A percentile compares a stretch with the other conserved stretches of the same genome.
These are phyloP conservation scores for Cordyceps javanica DNA, from an alignment of 2,329 filamentous ascomycete genomes.

Conservation along the genomic window DNA sequence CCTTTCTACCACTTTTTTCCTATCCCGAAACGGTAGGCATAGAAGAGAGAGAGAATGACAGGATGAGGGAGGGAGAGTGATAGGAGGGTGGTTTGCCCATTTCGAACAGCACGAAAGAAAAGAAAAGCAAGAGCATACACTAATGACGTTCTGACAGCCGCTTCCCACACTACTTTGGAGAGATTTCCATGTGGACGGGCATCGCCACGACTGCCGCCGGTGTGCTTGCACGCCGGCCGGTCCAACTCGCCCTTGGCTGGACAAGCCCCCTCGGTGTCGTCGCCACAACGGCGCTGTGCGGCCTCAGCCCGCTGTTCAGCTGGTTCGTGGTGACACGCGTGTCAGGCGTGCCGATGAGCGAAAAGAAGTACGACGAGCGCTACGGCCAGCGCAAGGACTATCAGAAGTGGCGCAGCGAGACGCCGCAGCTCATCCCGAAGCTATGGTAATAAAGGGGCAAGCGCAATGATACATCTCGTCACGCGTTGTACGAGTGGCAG, in stretches of 20 bases:
- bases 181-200: conserved; percentile 62
- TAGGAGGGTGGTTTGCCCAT: too few relatives aligned
- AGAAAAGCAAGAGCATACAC: neutral
- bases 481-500: too few relatives aligned
- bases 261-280: conserved; percentile 32
- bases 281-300: conserved; percentile 38
- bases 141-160: conserved; percentile 27
- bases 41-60: too few relatives aligned
- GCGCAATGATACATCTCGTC: too few relatives aligned
- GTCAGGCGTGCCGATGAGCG: conserved; percentile 58
- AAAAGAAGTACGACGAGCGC: conserved; percentile 61
- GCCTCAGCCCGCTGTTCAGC: conserved; percentile 57
- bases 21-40: too few relatives aligned
- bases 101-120: neutral
- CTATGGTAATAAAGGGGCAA: too few relatives aligned
- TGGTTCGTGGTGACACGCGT: conserved; percentile 58
- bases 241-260: conserved; percentile 52
- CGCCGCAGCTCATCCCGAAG: conserved; percentile 59
- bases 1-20: neutral
- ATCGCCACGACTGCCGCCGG: conserved; percentile 55
- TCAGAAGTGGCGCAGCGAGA: conserved; percentile 60
- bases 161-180: conserved; percentile 70
- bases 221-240: conserved; percentile 46
- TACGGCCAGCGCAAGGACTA: conserved; percentile 61
- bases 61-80: neutral